Conservation (phyloP, 345 rosid species). For the Populus nigra region DNA sequence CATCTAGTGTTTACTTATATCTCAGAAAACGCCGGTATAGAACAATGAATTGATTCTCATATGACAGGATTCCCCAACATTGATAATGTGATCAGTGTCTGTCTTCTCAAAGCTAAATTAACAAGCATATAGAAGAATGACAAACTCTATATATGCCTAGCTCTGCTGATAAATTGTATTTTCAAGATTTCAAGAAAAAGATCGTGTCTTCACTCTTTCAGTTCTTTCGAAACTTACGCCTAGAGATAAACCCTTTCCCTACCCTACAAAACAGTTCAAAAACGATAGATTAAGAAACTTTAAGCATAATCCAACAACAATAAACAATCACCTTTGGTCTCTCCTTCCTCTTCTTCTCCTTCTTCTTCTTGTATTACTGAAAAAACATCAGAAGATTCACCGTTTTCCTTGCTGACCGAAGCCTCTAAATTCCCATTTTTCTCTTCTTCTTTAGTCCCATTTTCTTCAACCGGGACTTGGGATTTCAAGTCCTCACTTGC, state of each 20-base stretch:
- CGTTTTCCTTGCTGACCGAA: conserved; percentile 28
- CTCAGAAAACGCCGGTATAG: neutral
- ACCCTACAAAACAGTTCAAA: neutral
- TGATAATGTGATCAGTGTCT: neutral
- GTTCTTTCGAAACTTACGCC: neutral
- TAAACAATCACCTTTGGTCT: conserved; percentile 40
- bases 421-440: conserved; percentile 36
- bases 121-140: neutral
- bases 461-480: conserved; percentile 32
- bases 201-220: neutral
- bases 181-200: neutral
- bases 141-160: neutral
- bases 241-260: neutral
- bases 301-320: neutral
- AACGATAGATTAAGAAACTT: neutral
- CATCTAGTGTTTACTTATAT: neutral
- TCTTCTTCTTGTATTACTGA: conserved; percentile 34
- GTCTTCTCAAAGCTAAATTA: neutral
- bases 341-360: conserved; percentile 51
- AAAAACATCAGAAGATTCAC: conserved; percentile 28
- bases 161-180: neutral
- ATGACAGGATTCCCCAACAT: neutral
- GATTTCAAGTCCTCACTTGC: conserved; percentile 34
- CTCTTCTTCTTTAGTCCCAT: conserved; percentile 22
- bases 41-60: neutral